A percentile compares a stretch with the other conserved stretches of the same genome.
phyloP scores from a whole-genome alignment of 305 asterid species.

The Rubia peregrina region DNA sequence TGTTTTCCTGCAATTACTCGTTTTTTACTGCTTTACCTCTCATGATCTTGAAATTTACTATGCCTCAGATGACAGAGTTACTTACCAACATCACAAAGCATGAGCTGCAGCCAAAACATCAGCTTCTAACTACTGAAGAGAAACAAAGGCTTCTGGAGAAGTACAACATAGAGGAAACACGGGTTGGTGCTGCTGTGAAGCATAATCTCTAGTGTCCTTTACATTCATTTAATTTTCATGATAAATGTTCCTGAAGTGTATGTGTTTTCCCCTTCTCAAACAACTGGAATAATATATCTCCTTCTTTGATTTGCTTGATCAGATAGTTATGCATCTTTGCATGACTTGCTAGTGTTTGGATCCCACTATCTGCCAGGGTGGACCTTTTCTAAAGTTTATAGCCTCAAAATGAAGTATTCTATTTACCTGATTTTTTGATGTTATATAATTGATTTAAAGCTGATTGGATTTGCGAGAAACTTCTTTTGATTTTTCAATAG shows the following conservation, averaged over 20 bases:
- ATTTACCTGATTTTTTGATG: neutral
- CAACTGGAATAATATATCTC: neutral
- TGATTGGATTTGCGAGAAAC: neutral
- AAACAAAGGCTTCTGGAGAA: constrained; percentile 52
- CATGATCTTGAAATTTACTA: constrained; percentile 11
- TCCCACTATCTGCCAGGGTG: neutral
- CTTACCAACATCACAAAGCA: constrained; percentile 78
- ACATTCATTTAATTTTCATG: neutral
- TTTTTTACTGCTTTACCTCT: constrained; percentile 2
- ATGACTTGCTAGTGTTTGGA: neutral
- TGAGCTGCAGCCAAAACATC: constrained; percentile 72
- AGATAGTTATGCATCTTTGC: neutral
- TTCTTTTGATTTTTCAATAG: neutral
- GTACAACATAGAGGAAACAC: constrained; percentile 68
- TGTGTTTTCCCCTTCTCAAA: neutral
- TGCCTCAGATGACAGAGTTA: constrained; percentile 54
- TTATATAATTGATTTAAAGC: neutral
- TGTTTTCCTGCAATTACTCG: constrained; percentile 1
- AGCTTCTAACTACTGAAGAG: constrained; percentile 52
- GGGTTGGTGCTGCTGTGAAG: constrained; percentile 36
- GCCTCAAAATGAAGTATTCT: neutral
- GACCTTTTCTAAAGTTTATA: neutral
- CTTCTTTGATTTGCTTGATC: constrained; percentile 1
- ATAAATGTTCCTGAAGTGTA: neutral
- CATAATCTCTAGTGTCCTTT: neutral